Evolutionary conservation across 306 rosid genomes (phyloP).

Genomic region (Echinosophora koreensis): DNA sequence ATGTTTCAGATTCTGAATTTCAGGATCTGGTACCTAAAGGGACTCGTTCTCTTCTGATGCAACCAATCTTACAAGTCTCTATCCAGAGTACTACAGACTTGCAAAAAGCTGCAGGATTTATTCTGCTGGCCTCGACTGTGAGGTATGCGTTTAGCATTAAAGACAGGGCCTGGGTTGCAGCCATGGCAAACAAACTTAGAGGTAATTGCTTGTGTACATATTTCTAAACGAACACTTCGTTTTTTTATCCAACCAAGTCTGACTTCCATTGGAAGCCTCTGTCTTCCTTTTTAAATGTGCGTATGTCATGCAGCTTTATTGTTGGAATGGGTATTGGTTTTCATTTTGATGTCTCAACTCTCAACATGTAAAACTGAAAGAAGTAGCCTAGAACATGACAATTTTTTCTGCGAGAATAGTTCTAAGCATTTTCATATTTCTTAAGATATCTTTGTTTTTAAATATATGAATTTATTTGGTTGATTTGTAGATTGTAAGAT

Average conservation of each 20-base stretch:
- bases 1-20: slow-evolving; percentile 74
- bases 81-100: slow-evolving; percentile 44
- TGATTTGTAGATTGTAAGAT: background rate
- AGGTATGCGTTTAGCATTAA: slow-evolving; percentile 80
- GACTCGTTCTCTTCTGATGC: slow-evolving; percentile 73
- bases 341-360: slow-evolving; percentile 15
- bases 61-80: slow-evolving; percentile 63
- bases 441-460: background rate
- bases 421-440: background rate
- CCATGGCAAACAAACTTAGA: slow-evolving; percentile 72
- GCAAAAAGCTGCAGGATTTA: slow-evolving; percentile 63
- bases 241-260: background rate
- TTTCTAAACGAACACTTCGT: slow-evolving; percentile 35
- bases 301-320: background rate
- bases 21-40: slow-evolving; percentile 78
- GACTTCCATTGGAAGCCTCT: background rate
- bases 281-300: slow-evolving; percentile 6
- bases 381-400: background rate
- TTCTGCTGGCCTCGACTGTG: slow-evolving; percentile 70
- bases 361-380: slow-evolving; percentile 15
- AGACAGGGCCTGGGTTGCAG: slow-evolving; percentile 86
- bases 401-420: background rate
- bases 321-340: slow-evolving; percentile 28
- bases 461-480: background rate
- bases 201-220: slow-evolving; percentile 40